phyloP scores from a whole-genome alignment of 2,329 filamentous ascomycete genomes.

The Lecanosticta acicola region DNA sequence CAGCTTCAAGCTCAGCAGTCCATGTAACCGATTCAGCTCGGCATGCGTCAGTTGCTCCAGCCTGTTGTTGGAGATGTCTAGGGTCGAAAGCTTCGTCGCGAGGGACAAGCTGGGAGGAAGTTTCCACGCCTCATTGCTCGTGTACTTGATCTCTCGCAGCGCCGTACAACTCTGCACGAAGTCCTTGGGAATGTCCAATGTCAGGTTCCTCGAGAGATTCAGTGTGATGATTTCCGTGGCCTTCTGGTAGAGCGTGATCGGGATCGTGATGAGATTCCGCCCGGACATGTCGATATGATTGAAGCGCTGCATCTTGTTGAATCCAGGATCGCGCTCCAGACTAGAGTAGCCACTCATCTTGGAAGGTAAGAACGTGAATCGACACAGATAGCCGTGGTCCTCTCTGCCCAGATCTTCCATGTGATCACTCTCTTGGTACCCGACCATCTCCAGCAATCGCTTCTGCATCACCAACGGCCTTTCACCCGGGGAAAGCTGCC shows the following conservation, averaged over 20 bases:
- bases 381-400: constrained; percentile 94
- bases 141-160: constrained; percentile 90
- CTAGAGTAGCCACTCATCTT: constrained; percentile 74
- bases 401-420: constrained; percentile 92
- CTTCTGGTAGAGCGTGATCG: constrained; percentile 87
- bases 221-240: constrained; percentile 89
- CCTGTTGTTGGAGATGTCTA: constrained; percentile 93
- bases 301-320: constrained; percentile 80
- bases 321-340: constrained; percentile 69
- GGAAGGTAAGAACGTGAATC: constrained; percentile 88
- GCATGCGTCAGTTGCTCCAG: constrained; percentile 82
- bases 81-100: constrained; percentile 73
- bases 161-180: constrained; percentile 92
- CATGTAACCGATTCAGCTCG: constrained; percentile 67
- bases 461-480: constrained; percentile 89
- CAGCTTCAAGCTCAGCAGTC: constrained; percentile 81
- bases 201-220: constrained; percentile 87
- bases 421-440: constrained; percentile 78
- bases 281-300: constrained; percentile 90
- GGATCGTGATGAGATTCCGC: constrained; percentile 87
- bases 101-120: constrained; percentile 78
- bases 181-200: constrained; percentile 86
- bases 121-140: constrained; percentile 84
- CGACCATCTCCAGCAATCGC: constrained; percentile 79
- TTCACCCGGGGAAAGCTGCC: constrained; percentile 72